phyloP scores from a whole-genome alignment of 306 rosid species.

The Carpinus fangiana region DNA sequence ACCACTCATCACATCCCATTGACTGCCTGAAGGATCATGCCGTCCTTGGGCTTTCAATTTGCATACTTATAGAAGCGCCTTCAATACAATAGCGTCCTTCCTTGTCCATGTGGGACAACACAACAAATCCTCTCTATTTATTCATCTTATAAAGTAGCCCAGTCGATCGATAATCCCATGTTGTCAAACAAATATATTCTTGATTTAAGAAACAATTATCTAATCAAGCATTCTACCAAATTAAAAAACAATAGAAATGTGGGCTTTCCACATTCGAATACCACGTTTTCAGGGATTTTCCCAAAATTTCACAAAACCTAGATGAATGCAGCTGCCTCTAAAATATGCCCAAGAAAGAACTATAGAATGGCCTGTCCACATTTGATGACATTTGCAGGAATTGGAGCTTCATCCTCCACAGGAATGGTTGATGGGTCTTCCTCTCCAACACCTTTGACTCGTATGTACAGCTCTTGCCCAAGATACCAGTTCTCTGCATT shows the following conservation, averaged over 20 bases:
- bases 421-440: slow-evolving; percentile 12
- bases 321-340: background rate
- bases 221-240: background rate
- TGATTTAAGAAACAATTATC: background rate
- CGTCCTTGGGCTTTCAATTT: rapidly evolving
- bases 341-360: background rate
- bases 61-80: background rate
- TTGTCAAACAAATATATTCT: background rate
- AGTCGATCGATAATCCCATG: background rate
- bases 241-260: background rate
- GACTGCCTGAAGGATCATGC: slow-evolving; percentile 88
- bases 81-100: no score
- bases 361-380: background rate
- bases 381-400: background rate
- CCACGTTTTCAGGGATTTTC: background rate
- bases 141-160: background rate
- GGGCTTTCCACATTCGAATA: background rate
- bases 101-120: slow-evolving; percentile 44
- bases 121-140: background rate
- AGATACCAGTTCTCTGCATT: slow-evolving; percentile 4
- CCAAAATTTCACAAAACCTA: background rate
- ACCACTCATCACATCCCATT: slow-evolving; percentile 85
- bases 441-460: slow-evolving; percentile 3
- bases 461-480: slow-evolving; percentile 1
- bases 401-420: background rate